Percentiles rank a stretch among this genome's conserved stretches.
Conservation (phyloP, 768 basidiomycete species). For the Pleurotus sapidus region DNA sequence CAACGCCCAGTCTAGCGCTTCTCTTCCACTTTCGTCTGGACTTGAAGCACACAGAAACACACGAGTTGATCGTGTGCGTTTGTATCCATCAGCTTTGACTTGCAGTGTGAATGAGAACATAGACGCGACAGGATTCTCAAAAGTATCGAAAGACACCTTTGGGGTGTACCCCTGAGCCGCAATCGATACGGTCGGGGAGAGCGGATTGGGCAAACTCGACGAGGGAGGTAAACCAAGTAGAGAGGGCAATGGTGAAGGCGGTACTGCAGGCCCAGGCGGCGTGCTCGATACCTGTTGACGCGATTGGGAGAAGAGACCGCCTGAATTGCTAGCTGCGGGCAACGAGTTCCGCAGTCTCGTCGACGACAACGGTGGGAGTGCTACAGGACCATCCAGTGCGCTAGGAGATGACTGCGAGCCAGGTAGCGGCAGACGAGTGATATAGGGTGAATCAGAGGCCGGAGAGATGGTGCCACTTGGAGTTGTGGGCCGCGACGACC, state of each 20-base stretch:
- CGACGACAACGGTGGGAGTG: neutral
- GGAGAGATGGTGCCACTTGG: constrained; percentile 16
- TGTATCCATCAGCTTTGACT: constrained; percentile 82
- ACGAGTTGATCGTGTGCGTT: constrained; percentile 70
- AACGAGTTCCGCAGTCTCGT: neutral
- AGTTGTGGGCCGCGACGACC: neutral
- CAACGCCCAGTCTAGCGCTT: constrained; percentile 92
- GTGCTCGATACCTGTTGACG: neutral
- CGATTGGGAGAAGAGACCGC: neutral
- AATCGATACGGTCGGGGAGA: constrained; percentile 13
- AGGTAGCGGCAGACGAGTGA: constrained; percentile 5
- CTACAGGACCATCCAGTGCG: neutral
- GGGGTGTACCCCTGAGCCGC: constrained; percentile 44
- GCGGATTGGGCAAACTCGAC: constrained; percentile 3
- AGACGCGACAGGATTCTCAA: constrained; percentile 74
- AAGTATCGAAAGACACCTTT: constrained; percentile 86
- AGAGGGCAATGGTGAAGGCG: constrained; percentile 8
- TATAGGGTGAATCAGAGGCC: constrained; percentile 7
- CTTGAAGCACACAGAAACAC: constrained; percentile 90
- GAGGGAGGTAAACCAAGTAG: constrained; percentile 13
- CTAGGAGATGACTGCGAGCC: neutral
- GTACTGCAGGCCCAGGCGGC: neutral
- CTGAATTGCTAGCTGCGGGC: neutral
- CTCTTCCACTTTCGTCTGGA: constrained; percentile 81
- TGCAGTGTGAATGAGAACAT: constrained; percentile 89